Conservation (phyloP, 805 yeast species). For the Ogataea henricii region DNA sequence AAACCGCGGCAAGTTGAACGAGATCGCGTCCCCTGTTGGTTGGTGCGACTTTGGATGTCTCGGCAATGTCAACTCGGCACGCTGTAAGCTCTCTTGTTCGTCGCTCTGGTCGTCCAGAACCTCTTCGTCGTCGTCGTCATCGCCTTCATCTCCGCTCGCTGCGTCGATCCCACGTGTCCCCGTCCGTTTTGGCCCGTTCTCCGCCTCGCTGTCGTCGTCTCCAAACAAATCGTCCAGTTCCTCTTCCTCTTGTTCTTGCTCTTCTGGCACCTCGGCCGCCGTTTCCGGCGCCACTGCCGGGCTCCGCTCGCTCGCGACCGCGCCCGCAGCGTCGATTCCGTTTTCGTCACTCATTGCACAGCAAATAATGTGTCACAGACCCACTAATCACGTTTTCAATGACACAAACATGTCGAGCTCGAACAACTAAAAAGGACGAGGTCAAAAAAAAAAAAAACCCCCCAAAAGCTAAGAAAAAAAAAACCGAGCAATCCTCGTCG, state of each 20-base stretch:
- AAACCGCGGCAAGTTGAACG: slow-evolving; percentile 78
- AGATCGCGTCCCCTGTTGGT: slow-evolving; percentile 37
- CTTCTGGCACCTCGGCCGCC: slow-evolving; percentile 16
- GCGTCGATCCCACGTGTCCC: not conserved
- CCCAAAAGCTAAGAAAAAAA: no score
- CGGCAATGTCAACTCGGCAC: slow-evolving; percentile 46
- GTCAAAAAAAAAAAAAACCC: no score
- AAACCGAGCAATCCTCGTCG: slow-evolving; percentile 1
- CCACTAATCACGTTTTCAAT: no score
- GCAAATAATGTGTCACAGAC: not conserved
- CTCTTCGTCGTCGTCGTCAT: slow-evolving; percentile 36
- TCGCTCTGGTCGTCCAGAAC: slow-evolving; percentile 39
- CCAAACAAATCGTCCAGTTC: slow-evolving; percentile 41
- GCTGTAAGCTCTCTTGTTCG: slow-evolving; percentile 30
- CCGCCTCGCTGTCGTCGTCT: slow-evolving; percentile 17
- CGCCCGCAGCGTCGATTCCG: not conserved
- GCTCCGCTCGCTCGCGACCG: not conserved
- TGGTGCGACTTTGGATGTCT: slow-evolving; percentile 52
- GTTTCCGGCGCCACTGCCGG: not conserved
- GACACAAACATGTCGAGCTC: not conserved
- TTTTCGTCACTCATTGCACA: not conserved
- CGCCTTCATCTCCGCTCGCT: slow-evolving; percentile 5
- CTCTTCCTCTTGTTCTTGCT: slow-evolving; percentile 32
- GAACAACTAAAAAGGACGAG: no score
- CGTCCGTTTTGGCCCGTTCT: not conserved